Conservation (phyloP, 2,329 filamentous ascomycete genomes). For the Celoporthe dispersa region DNA sequence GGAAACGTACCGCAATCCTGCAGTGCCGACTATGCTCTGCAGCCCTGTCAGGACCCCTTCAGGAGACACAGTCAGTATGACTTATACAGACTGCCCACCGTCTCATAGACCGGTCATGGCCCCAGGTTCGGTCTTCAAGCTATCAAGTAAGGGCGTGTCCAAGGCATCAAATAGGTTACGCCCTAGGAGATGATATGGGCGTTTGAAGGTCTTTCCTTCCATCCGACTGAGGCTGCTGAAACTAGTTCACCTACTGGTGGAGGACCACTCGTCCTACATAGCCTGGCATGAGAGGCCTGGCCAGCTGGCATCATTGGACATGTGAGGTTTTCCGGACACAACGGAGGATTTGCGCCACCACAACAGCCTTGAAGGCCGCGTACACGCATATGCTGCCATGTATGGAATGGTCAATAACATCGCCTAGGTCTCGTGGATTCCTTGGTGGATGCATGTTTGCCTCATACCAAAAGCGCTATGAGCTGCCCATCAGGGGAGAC, state of each 20-base stretch:
- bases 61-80: neutral
- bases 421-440: neutral
- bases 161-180: neutral
- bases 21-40: neutral
- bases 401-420: neutral
- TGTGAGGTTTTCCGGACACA: conserved; percentile 2
- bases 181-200: conserved; percentile 11
- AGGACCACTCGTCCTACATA: conserved; percentile 13
- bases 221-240: conserved; percentile 2
- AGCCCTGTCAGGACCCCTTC: neutral
- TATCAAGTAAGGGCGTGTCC: neutral
- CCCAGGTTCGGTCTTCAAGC: neutral
- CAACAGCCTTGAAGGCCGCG: conserved; percentile 2
- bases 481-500: neutral
- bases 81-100: neutral
- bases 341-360: conserved; percentile 5
- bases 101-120: neutral
- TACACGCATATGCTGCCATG: neutral
- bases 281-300: too few relatives aligned
- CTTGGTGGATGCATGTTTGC: conserved; percentile 8
- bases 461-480: neutral
- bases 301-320: conserved; percentile 13
- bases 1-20: neutral
- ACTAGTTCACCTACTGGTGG: conserved; percentile 11
- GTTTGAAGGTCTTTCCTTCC: neutral